Evolutionary conservation across 2,329 filamentous ascomycete genomes (phyloP), one percentile per base, ranked within the genome.

Genomic region (Aspergillus ruber): DNA sequence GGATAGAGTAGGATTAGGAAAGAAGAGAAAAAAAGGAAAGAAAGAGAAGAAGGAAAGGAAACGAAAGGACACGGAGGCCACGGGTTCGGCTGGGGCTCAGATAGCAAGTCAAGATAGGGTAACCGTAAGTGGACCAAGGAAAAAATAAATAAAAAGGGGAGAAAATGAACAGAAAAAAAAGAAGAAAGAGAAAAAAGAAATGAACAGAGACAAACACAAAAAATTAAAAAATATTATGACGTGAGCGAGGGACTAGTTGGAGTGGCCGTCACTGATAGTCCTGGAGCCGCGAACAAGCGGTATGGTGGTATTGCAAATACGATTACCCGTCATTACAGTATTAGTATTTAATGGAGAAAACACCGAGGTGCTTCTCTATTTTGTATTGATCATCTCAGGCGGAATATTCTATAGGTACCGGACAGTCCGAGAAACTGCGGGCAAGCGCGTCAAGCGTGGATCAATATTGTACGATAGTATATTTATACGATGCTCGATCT

Each of bases 401-500:
- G 35, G n/a, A 38, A 38, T 38, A 38, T 38, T 38, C 18, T 21
- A 21, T 50, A 44, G 52, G 52, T 45, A 46, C 42, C 52, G 55
- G 52, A 57, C 56, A 52, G 55, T 52, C 51, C 55, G 56, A 48
- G 53, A 54, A 55, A 54, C 49, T 48, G 50, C 52, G 52, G 50
- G 52, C 50, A 53, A 56, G 47, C 47, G 48, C 47, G 49, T 50
- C 50, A 57, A 55, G 25, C 25, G 25, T 29, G 25, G 25, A 29
- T 29, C 25, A 29, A n/a, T 35, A 12, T 15, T 15, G 33, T 35
- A 35, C 15, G 7, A 2, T 35, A 35, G 6, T 35, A 35, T 35
- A n/a, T 3, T 35, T 35, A 35, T 3, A 29, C 3, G 25, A 7
- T 29, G 10, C 10, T 29, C 10, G 10, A 29, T 12, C 25, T 29